Percentiles rank a stretch among this genome's conserved stretches.
Evolutionary conservation across 352 stramenopile species (phyloP).

Genomic region (Peronospora farinosa): DNA sequence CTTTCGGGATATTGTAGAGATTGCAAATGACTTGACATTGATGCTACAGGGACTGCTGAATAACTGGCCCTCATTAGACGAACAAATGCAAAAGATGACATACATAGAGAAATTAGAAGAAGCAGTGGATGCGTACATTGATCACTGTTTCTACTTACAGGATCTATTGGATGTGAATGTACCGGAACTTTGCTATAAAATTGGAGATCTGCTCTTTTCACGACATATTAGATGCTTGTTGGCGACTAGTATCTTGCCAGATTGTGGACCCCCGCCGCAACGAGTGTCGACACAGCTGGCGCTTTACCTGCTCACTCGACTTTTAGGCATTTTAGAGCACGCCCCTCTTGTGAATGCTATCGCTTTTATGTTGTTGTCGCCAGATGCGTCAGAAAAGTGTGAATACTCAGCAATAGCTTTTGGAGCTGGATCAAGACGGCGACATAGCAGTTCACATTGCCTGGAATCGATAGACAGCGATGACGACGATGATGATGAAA

Average conservation of each 20-base stretch:
- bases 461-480: constrained; percentile 11
- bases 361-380: constrained; percentile 64
- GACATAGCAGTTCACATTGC: constrained; percentile 13
- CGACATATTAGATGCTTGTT: constrained; percentile 63
- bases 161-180: constrained; percentile 80
- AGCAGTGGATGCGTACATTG: constrained; percentile 72
- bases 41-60: constrained; percentile 74
- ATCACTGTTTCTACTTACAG: constrained; percentile 83
- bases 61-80: constrained; percentile 30
- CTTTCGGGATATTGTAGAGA: constrained; percentile 75
- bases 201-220: constrained; percentile 68
- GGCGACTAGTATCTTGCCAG: constrained; percentile 64
- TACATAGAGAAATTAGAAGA: constrained; percentile 75
- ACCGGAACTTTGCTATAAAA: constrained; percentile 74
- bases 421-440: constrained; percentile 35
- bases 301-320: constrained; percentile 66
- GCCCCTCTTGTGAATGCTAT: constrained; percentile 78
- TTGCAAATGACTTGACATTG: constrained; percentile 65
- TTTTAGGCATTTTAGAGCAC: constrained; percentile 74
- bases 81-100: constrained; percentile 8
- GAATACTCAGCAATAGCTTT: constrained; percentile 58
- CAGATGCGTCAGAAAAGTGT: constrained; percentile 50
- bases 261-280: constrained; percentile 64
- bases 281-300: constrained; percentile 71
- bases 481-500: constrained; percentile 13